Percentiles rank a stretch among this genome's conserved stretches.
Conservation (phyloP, 2,329 filamentous ascomycete genomes). For the Monosporascus ibericus region DNA sequence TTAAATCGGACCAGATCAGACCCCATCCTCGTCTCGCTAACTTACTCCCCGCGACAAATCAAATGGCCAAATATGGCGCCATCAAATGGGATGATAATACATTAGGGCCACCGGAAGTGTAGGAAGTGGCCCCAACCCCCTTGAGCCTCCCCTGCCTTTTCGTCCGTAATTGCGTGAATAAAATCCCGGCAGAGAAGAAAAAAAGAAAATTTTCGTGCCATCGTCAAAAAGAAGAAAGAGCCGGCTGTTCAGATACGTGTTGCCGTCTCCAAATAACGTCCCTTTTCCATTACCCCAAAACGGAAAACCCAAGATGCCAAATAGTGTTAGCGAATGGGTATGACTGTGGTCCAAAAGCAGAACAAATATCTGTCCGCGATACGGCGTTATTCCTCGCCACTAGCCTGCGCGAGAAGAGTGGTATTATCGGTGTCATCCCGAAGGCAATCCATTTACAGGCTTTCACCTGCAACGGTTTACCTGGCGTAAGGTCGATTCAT, state of each 20-base stretch:
- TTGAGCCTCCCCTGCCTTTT: neutral
- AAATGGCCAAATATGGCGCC: no score
- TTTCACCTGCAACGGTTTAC: conserved; percentile 27
- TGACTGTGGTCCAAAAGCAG: neutral
- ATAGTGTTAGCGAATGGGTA: neutral
- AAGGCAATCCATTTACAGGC: neutral
- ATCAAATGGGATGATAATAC: neutral
- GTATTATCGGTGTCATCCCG: no score
- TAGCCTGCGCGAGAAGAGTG: no score
- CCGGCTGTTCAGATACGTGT: no score
- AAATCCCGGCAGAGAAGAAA: neutral
- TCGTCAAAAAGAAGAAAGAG: neutral
- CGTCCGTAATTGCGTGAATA: neutral
- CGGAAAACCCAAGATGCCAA: neutral
- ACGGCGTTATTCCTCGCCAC: no score
- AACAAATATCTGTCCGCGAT: no score
- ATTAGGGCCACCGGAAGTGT: neutral
- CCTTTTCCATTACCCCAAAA: neutral
- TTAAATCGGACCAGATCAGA: no score
- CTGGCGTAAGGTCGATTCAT: conserved; percentile 94
- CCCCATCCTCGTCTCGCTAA: no score
- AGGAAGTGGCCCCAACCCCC: neutral
- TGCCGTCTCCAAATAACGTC: no score
- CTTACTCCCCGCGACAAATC: neutral
- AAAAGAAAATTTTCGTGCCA: neutral